These are phyloP conservation scores for Chrysosporium keratinophilum DNA, from an alignment of 2,329 filamentous ascomycete species.

Conservation along the genomic window DNA sequence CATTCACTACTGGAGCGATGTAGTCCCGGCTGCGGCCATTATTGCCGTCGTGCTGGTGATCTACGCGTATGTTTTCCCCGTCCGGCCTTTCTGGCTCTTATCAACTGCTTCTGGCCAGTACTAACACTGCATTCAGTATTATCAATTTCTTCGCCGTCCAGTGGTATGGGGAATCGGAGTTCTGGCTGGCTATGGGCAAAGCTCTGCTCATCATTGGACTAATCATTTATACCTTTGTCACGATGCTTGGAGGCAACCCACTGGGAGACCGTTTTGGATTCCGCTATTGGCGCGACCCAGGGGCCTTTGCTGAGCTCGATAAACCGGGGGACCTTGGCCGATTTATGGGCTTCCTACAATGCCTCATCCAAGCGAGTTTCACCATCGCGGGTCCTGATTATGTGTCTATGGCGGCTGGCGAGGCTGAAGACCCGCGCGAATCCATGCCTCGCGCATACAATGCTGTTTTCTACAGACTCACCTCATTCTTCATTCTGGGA, in stretches of 20 bases:
- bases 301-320: slow-evolving; percentile 59
- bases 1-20: slow-evolving; percentile 41
- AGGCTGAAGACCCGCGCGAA: slow-evolving; percentile 58
- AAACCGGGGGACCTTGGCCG: slow-evolving; percentile 55
- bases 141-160: slow-evolving; percentile 65
- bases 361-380: slow-evolving; percentile 60
- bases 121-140: slow-evolving; percentile 19
- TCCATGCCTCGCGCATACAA: slow-evolving; percentile 67
- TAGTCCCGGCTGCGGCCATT: slow-evolving; percentile 38
- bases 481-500: slow-evolving; percentile 64
- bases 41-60: slow-evolving; percentile 38
- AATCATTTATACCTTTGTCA: slow-evolving; percentile 67
- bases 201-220: slow-evolving; percentile 61
- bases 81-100: background rate
- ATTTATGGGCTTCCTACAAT: slow-evolving; percentile 66
- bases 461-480: slow-evolving; percentile 67
- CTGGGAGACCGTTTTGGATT: slow-evolving; percentile 62
- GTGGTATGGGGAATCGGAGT: slow-evolving; percentile 69
- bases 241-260: slow-evolving; percentile 75
- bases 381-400: slow-evolving; percentile 59
- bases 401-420: slow-evolving; percentile 54
- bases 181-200: slow-evolving; percentile 61
- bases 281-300: slow-evolving; percentile 55
- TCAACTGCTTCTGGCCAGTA: background rate
- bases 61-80: slow-evolving; percentile 31